phyloP scores from a whole-genome alignment of 228 moss, liverwort and hornwort species.

The Sphagnum fallax region DNA sequence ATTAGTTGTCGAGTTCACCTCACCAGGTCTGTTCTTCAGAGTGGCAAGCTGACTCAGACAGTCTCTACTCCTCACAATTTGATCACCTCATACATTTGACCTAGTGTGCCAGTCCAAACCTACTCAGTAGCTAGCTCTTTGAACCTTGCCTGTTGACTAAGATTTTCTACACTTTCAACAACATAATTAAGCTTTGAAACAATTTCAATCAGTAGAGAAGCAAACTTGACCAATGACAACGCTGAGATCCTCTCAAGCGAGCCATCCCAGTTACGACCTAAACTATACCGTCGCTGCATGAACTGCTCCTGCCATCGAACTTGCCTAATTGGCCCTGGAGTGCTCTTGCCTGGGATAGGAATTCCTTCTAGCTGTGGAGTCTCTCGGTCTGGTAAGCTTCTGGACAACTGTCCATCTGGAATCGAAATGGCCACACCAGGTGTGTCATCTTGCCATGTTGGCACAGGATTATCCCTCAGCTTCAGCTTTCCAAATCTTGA shows the following conservation, averaged over 20 bases:
- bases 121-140: conserved; percentile 3
- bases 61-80: too few relatives aligned
- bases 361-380: conserved; percentile 2
- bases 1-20: too few relatives aligned
- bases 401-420: conserved; percentile 1
- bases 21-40: too few relatives aligned
- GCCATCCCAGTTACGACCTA: conserved; percentile 68
- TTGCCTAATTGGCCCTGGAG: not conserved
- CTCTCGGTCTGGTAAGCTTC: conserved; percentile 9
- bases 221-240: conserved; percentile 84
- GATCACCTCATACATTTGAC: too few relatives aligned
- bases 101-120: not conserved
- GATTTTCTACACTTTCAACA: conserved; percentile 64
- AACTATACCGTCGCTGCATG: conserved; percentile 51
- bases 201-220: conserved; percentile 78
- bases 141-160: conserved; percentile 56
- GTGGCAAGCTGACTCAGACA: too few relatives aligned
- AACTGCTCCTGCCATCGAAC: conserved; percentile 57
- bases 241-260: conserved; percentile 84
- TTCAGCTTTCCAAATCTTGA: conserved; percentile 20
- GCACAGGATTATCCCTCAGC: not conserved
- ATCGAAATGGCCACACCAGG: too few relatives aligned
- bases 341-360: conserved; percentile 8
- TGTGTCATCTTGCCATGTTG: not conserved
- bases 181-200: conserved; percentile 86